Conservation (phyloP, 345 rosid species). For the Dovyalis caffra region DNA sequence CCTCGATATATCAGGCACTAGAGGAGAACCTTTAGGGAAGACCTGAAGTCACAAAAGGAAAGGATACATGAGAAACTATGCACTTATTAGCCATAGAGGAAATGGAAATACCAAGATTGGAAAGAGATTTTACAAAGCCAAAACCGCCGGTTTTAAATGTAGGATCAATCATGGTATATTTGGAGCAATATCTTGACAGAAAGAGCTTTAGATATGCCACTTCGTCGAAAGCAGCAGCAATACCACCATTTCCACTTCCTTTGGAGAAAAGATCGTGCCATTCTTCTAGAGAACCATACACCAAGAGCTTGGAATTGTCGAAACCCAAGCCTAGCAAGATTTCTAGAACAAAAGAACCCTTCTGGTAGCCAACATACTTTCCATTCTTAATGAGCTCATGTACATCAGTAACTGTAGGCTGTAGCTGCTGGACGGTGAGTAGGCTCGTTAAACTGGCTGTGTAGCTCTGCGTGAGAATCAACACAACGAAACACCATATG, state of each 20-base stretch:
- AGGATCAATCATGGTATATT: slow-evolving; percentile 13
- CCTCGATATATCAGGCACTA: slow-evolving; percentile 24
- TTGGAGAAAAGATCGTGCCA: slow-evolving; percentile 20
- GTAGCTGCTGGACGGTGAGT: slow-evolving; percentile 48
- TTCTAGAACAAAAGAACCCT: slow-evolving; percentile 39
- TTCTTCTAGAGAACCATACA: slow-evolving; percentile 23
- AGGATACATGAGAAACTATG: slow-evolving; percentile 4
- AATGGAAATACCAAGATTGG: slow-evolving; percentile 3
- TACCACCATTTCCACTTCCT: slow-evolving; percentile 19
- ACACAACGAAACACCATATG: slow-evolving; percentile 69
- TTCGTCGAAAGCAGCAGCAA: slow-evolving; percentile 42
- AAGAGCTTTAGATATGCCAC: slow-evolving; percentile 41
- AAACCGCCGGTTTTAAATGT: slow-evolving; percentile 11
- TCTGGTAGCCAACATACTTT: slow-evolving; percentile 43
- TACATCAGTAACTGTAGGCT: slow-evolving; percentile 48
- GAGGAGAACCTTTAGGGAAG: slow-evolving; percentile 23
- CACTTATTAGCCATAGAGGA: slow-evolving; percentile 11
- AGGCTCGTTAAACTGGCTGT: slow-evolving; percentile 68
- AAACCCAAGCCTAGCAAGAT: slow-evolving; percentile 29
- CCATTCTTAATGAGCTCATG: slow-evolving; percentile 34
- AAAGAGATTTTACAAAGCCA: slow-evolving; percentile 19
- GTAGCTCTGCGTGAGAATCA: slow-evolving; percentile 65
- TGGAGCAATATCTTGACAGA: slow-evolving; percentile 33
- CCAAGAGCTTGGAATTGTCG: slow-evolving; percentile 1
- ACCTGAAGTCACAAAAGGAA: slow-evolving; percentile 6